These are phyloP conservation scores for Podospora appendiculata DNA, from an alignment of 495 filamentous ascomycete genomes.

Conservation along the genomic window DNA sequence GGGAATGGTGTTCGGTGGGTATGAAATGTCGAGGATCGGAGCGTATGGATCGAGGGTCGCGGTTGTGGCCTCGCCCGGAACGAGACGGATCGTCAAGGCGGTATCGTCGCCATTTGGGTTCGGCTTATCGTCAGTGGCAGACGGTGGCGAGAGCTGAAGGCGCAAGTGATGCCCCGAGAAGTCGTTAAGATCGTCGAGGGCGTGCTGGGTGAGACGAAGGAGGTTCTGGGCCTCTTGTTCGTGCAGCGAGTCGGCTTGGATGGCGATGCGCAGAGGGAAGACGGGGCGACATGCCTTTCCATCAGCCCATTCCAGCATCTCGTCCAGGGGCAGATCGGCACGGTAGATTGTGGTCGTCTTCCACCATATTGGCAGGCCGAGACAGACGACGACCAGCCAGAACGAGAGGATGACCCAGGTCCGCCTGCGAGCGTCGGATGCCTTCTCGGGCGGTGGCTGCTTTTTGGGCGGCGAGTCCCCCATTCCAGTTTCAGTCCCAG, in stretches of 20 bases:
- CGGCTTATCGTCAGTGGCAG: conserved; percentile 18
- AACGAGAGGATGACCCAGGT: conserved; percentile 77
- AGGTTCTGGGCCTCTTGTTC: conserved; percentile 67
- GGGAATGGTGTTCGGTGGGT: conserved; percentile 67
- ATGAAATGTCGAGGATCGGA: conserved; percentile 70
- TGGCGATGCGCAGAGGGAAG: conserved; percentile 74
- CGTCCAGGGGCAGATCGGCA: conserved; percentile 70
- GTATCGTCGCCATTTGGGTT: conserved; percentile 24
- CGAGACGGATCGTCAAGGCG: conserved; percentile 63
- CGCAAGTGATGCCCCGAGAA: conserved; percentile 87
- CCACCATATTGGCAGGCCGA: conserved; percentile 95
- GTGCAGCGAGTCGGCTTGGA: conserved; percentile 63
- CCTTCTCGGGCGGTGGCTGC: conserved; percentile 66
- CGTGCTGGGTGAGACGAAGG: conserved; percentile 77
- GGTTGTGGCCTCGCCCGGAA: conserved; percentile 53
- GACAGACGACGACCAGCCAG: conserved; percentile 75
- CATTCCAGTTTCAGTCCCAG: not conserved
- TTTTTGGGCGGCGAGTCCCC: conserved; percentile 29
- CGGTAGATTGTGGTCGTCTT: conserved; percentile 93
- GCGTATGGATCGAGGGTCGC: conserved; percentile 60
- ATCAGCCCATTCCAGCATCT: conserved; percentile 91
- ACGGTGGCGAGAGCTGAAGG: conserved; percentile 52
- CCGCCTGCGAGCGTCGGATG: conserved; percentile 58
- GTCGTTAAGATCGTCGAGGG: conserved; percentile 82
- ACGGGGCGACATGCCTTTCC: conserved; percentile 83